These are phyloP conservation scores for Dimocarpus longan DNA, from an alignment of 345 rosid genomes.

Conservation along the genomic window DNA sequence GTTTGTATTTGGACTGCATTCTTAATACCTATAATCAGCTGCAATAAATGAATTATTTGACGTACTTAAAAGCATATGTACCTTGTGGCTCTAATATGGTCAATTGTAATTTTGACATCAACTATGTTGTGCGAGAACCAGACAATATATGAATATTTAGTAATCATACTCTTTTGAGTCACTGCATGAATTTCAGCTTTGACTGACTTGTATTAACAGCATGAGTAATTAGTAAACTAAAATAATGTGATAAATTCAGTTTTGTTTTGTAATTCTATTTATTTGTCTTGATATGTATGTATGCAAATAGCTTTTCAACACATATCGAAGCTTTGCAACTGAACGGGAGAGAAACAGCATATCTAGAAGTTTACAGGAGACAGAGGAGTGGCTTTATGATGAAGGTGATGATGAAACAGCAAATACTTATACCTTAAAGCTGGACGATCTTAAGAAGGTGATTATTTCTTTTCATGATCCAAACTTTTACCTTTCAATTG, in stretches of 20 bases:
- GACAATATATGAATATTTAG: neutral
- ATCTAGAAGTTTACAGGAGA: conserved; percentile 54
- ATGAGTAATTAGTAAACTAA: neutral
- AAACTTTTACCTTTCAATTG: neutral
- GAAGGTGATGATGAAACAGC: conserved; percentile 66
- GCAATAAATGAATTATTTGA: neutral
- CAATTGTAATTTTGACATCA: neutral
- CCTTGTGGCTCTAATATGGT: neutral
- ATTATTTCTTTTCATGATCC: conserved; percentile 2
- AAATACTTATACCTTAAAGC: conserved; percentile 43
- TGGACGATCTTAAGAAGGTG: conserved; percentile 54
- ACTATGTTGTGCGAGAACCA: neutral
- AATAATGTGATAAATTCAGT: neutral
- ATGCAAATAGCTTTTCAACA: conserved; percentile 49
- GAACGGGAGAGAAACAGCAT: conserved; percentile 56
- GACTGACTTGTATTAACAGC: neutral
- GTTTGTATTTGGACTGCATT: neutral
- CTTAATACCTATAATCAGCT: neutral
- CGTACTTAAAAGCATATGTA: neutral
- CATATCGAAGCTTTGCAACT: conserved; percentile 50
- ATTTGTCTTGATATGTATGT: neutral
- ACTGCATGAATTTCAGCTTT: neutral
- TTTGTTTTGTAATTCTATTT: neutral
- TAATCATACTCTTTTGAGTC: neutral
- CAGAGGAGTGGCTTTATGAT: conserved; percentile 68